A percentile compares a stretch with the other conserved stretches of the same genome.
Evolutionary conservation across 2,329 filamentous ascomycete species (phyloP).

Genomic region (Dactylellina haptotyla): DNA sequence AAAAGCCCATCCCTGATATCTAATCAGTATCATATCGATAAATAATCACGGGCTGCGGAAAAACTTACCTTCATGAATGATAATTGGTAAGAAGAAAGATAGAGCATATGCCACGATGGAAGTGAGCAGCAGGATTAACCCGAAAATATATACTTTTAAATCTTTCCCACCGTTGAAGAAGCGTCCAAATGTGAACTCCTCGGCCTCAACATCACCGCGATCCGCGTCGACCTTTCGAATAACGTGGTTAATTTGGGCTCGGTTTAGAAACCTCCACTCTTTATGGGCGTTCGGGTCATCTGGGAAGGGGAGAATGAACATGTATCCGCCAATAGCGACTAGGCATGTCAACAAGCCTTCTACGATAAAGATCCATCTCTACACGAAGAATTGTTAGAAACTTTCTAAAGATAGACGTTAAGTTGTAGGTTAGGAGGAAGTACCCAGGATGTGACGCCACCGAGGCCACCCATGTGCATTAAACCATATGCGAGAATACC

Average conservation of each 20-base stretch:
- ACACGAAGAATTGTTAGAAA: not conserved
- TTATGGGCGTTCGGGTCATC: conserved; percentile 65
- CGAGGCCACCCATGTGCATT: conserved; percentile 62
- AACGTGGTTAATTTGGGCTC: conserved; percentile 63
- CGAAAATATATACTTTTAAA: conserved; percentile 60
- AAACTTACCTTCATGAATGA: conserved; percentile 68
- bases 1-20: conserved; percentile 72
- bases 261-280: conserved; percentile 65
- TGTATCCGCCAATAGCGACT: conserved; percentile 66
- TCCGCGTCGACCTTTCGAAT: conserved; percentile 66
- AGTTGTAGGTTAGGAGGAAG: not conserved
- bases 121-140: conserved; percentile 70
- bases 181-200: conserved; percentile 70
- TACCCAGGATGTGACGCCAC: conserved; percentile 68
- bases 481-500: conserved; percentile 76
- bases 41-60: too few species aligned
- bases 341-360: conserved; percentile 67
- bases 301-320: conserved; percentile 73
- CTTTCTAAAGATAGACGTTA: not conserved
- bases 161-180: conserved; percentile 66
- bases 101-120: conserved; percentile 79
- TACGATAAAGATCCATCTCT: conserved; percentile 48
- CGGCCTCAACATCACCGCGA: conserved; percentile 66
- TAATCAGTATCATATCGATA: too few species aligned
- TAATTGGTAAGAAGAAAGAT: conserved; percentile 81